phyloP scores from a whole-genome alignment of 1,139 yeast species.

The Hanseniaspora sp. region DNA sequence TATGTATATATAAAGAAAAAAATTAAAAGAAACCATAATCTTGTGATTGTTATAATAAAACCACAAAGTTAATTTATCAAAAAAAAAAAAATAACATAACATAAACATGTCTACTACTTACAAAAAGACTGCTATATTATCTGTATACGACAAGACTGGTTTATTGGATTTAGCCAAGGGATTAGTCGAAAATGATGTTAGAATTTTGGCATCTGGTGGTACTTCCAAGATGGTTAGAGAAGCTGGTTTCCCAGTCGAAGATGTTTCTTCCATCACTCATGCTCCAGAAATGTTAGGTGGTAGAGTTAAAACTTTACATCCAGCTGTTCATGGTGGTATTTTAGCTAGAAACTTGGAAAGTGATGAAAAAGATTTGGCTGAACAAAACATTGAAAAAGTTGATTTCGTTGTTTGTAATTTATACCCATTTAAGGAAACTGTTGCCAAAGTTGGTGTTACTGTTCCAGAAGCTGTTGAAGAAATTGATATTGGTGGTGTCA shows the following conservation, averaged over 20 bases:
- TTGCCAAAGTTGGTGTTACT: constrained; percentile 89
- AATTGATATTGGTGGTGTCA: constrained; percentile 96
- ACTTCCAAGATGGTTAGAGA: constrained; percentile 89
- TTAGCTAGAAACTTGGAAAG: constrained; percentile 84
- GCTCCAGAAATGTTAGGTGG: constrained; percentile 99
- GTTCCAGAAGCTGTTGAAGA: constrained; percentile 97
- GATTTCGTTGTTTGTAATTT: constrained; percentile 94
- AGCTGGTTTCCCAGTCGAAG: constrained; percentile 96
- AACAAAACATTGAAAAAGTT: constrained; percentile 86
- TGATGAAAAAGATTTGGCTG: constrained; percentile 76
- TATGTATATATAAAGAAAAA: too few species aligned
- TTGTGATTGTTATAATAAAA: too few species aligned
- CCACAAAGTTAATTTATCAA: background rate
- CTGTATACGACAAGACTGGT: constrained; percentile 96
- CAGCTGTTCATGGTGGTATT: constrained; percentile 98
- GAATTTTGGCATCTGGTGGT: constrained; percentile 94
- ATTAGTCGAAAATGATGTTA: constrained; percentile 70
- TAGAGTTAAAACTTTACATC: constrained; percentile 94
- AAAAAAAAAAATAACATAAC: constrained; percentile 3
- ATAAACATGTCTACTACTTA: constrained; percentile 27
- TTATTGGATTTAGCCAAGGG: constrained; percentile 93
- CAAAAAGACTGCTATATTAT: constrained; percentile 80
- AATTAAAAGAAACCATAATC: too few species aligned
- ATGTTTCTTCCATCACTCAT: constrained; percentile 85
- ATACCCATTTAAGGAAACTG: constrained; percentile 96